Percentiles rank a stretch among this genome's conserved stretches.
phyloP scores from a whole-genome alignment of 2,329 filamentous ascomycete genomes.

The Colletotrichum sp. region DNA sequence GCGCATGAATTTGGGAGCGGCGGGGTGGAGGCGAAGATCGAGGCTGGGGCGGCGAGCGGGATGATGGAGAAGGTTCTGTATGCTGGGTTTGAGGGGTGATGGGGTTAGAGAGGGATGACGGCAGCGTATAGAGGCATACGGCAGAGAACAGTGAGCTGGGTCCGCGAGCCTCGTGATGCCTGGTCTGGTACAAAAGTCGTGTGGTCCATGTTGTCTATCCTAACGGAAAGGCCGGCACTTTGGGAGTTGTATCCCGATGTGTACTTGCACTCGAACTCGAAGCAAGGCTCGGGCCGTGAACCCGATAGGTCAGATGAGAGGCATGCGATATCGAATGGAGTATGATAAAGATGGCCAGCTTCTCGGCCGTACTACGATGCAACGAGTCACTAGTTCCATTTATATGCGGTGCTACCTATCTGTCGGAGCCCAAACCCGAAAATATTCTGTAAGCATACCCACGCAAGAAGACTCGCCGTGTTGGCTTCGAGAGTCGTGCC shows the following conservation, averaged over 20 bases:
- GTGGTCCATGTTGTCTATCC: not conserved
- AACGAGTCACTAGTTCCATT: not conserved
- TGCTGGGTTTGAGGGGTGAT: slow-evolving; percentile 6
- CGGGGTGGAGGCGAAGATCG: slow-evolving; percentile 41
- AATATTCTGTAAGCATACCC: not conserved
- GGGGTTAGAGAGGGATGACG: too few relatives aligned
- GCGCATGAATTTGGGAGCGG: not conserved
- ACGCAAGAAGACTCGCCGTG: not conserved
- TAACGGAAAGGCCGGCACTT: not conserved
- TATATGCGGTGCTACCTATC: not conserved
- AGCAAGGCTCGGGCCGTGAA: not conserved
- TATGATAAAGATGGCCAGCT: not conserved
- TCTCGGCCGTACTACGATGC: not conserved
- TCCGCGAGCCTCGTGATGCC: not conserved
- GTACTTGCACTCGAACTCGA: not conserved
- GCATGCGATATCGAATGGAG: not conserved
- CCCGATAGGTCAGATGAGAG: rapidly evolving
- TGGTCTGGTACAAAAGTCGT: not conserved
- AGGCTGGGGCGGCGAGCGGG: slow-evolving; percentile 45
- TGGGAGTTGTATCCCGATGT: rapidly evolving
- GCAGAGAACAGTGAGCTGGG: rapidly evolving
- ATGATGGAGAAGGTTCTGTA: slow-evolving; percentile 34
- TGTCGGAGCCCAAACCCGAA: not conserved
- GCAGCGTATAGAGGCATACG: slow-evolving; percentile 42
- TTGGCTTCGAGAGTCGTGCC: too few relatives aligned